Percentiles rank a stretch among this genome's conserved stretches.
phyloP scores from a whole-genome alignment of 139 green algal genomes.

The Chlamydomonas sp. region DNA sequence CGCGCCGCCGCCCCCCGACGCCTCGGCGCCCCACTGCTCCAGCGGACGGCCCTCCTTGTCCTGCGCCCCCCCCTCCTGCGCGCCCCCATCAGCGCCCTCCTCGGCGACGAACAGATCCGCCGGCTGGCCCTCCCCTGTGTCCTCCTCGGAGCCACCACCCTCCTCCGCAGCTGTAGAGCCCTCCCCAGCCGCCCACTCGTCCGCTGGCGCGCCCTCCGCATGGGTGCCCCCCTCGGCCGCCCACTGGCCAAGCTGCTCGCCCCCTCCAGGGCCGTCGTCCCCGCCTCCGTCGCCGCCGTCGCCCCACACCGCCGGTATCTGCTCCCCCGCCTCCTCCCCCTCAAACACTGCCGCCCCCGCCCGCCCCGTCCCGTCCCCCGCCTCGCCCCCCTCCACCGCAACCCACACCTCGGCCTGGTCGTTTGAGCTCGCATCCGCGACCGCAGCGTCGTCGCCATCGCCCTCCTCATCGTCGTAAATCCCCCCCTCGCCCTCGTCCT shows the following conservation, averaged over 20 bases:
- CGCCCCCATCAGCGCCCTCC: not conserved
- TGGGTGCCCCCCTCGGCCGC: not conserved
- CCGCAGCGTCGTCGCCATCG: not conserved
- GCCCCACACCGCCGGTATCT: too few relatives aligned
- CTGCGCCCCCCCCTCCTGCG: not conserved
- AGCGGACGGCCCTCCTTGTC: not conserved
- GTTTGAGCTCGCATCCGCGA: not conserved
- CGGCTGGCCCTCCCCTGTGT: not conserved
- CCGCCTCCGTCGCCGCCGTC: too few relatives aligned
- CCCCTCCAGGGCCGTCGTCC: too few relatives aligned
- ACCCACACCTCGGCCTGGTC: not conserved
- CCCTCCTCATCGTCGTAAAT: not conserved
- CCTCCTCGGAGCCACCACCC: not conserved
- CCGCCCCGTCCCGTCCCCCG: not conserved
- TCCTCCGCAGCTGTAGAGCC: not conserved
- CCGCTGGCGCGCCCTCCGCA: not conserved
- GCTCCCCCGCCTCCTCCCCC: not conserved
- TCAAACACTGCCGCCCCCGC: not conserved
- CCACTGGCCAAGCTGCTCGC: not conserved
- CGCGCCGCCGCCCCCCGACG: too few relatives aligned
- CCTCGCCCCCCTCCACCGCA: not conserved
- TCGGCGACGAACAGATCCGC: not conserved
- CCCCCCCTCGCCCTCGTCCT: not conserved
- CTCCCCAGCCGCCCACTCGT: not conserved
- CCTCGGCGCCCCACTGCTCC: too few relatives aligned